Evolutionary conservation across 805 yeast species (phyloP).

Genomic region (Maudiozyma turicensis): DNA sequence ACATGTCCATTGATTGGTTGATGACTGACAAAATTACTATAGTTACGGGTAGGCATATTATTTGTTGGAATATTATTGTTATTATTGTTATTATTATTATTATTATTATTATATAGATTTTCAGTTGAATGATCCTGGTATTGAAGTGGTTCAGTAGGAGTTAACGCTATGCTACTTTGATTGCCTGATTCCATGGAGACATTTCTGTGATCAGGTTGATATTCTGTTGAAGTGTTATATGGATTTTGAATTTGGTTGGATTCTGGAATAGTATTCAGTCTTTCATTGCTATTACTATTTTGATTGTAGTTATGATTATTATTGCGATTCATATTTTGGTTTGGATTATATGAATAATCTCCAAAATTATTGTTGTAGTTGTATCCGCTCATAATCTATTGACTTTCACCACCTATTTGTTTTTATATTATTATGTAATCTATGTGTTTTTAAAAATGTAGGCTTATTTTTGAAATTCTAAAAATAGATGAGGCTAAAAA

Average conservation of each 20-base stretch:
- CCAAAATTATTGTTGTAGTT: background rate
- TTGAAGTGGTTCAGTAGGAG: constrained; percentile 5
- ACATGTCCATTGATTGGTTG: constrained; percentile 10
- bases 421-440: background rate
- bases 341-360: background rate
- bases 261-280: background rate
- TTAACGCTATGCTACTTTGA: constrained; percentile 1
- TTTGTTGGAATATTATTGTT: background rate
- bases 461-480: too few relatives aligned
- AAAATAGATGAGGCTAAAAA: too few relatives aligned
- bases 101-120: background rate
- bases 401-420: background rate
- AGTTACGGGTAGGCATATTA: constrained; percentile 1
- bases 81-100: background rate
- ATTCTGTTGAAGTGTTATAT: background rate
- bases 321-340: background rate
- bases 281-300: background rate
- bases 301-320: background rate
- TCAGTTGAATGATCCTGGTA: background rate
- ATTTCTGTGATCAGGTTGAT: background rate
- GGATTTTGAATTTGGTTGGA: background rate
- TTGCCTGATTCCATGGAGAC: background rate
- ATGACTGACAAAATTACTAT: constrained; percentile 14
- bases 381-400: background rate
- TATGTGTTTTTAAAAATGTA: background rate